A percentile compares a stretch with the other conserved stretches of the same genome.
phyloP scores from a whole-genome alignment of 345 rosid species.

The Alliaria petiolata region DNA sequence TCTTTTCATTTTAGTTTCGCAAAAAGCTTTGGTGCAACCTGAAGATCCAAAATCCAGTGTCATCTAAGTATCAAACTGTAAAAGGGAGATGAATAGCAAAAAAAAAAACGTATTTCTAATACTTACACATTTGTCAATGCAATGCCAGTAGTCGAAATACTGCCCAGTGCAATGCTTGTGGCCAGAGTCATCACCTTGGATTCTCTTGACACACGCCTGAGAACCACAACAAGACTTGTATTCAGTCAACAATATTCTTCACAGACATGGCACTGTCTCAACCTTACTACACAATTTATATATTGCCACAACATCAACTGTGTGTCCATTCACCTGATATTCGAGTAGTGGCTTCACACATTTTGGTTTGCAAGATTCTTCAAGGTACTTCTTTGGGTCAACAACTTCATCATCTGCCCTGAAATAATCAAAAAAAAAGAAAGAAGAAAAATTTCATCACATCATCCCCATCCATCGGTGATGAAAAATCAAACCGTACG shows the following conservation, averaged over 20 bases:
- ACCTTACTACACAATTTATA: neutral
- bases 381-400: conserved; percentile 53
- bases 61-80: neutral
- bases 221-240: conserved; percentile 1
- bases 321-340: conserved; percentile 31
- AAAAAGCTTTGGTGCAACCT: conserved; percentile 68
- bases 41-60: conserved; percentile 21
- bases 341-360: conserved; percentile 53
- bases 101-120: neutral
- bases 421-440: neutral
- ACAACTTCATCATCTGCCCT: conserved; percentile 55
- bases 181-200: conserved; percentile 74
- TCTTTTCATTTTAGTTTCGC: conserved; percentile 45
- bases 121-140: conserved; percentile 86
- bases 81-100: neutral
- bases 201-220: conserved; percentile 89
- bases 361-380: conserved; percentile 48
- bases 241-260: no score
- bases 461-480: neutral
- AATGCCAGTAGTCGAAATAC: conserved; percentile 78
- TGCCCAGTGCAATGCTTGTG: conserved; percentile 95
- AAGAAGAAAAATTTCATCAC: neutral
- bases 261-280: neutral
- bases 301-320: neutral
- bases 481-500: neutral